Evolutionary conservation across 2,329 filamentous ascomycete genomes (phyloP), one percentile per base, ranked within the genome.

Genomic region (Aspergillus vadensis): DNA sequence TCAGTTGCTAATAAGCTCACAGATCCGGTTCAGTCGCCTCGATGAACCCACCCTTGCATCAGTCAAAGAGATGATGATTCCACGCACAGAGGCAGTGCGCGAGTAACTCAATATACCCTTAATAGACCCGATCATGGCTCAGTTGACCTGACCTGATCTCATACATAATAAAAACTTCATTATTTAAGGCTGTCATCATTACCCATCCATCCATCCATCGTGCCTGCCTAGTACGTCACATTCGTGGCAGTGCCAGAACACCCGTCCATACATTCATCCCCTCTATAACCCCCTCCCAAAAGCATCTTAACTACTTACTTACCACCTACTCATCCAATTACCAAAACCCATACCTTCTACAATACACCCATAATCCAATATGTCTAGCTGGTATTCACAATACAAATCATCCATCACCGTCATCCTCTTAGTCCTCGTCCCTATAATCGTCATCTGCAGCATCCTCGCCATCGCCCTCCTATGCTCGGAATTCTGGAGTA

Each of bases 351-450:
- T 50, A 44, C 41, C 30, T 50, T 47, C 57, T 39, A 50, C 15
- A 52, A 51, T 32, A 53, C 19, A 48, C 19, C 44, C 57, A 43
- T 48, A 59, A 50, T 0, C 25, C 47, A 50, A 50, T 27, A 50
- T 50, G 47, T 50, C 47, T 32, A 32, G 17, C n/a, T 50, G 47
- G 47, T 50, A 50, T 32, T 50, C 47, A 0, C 47, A 49, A 27
- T 68, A 72, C 63, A 76, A 72, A 66, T 77, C 69, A 58, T 70
- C 72, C 58, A 69, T 75, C 65, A 76, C 79, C 64, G 68, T 81
- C 65, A 72, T 80, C 60, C 76, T 76, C 59, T 71, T 83, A 63
- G 73, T 82, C 59, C 69, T 82, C 50, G 76, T 83, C 57, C 80
- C 81, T 43, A 81, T 83, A 61, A 67, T 77, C 58, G 72, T 82